phyloP scores from a whole-genome alignment of 78 protist species.

The Dictyostelium capitatum region DNA sequence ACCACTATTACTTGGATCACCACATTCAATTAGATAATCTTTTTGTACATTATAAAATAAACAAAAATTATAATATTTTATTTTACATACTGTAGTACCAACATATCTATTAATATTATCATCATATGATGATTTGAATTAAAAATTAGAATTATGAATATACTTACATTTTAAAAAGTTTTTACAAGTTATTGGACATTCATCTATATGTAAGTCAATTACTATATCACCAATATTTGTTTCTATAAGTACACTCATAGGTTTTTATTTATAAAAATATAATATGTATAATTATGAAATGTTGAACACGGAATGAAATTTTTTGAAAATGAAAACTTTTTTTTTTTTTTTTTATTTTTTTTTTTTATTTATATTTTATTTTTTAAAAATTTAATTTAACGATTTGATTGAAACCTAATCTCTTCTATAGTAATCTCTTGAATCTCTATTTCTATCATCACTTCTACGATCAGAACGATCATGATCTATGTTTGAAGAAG shows the following conservation, averaged over 20 bases:
- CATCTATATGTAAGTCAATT: constrained; percentile 93
- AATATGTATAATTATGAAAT: too few relatives aligned
- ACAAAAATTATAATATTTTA: constrained; percentile 96
- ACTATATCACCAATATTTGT: constrained; percentile 97
- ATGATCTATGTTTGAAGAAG: constrained; percentile 1
- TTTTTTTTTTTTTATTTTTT: not conserved
- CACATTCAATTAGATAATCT: constrained; percentile 92
- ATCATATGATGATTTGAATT: too few relatives aligned
- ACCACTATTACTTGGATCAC: constrained; percentile 97
- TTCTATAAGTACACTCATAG: constrained; percentile 95
- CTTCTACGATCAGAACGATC: not conserved
- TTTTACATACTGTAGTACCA: constrained; percentile 94
- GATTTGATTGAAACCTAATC: not conserved
- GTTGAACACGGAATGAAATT: too few relatives aligned
- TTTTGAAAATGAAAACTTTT: not conserved
- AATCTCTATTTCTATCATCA: constrained; percentile 24
- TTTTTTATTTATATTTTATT: constrained; percentile 21
- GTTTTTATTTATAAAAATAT: too few relatives aligned
- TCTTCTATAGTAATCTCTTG: not conserved
- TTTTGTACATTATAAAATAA: constrained; percentile 93
- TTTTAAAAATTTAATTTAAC: not conserved
- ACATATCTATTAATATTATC: too few relatives aligned
- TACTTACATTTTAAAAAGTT: constrained; percentile 95
- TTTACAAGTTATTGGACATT: constrained; percentile 90
- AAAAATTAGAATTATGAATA: not conserved